phyloP scores from a whole-genome alignment of 2,329 filamentous ascomycete species.

The Sclerotinia sclerotiorum region DNA sequence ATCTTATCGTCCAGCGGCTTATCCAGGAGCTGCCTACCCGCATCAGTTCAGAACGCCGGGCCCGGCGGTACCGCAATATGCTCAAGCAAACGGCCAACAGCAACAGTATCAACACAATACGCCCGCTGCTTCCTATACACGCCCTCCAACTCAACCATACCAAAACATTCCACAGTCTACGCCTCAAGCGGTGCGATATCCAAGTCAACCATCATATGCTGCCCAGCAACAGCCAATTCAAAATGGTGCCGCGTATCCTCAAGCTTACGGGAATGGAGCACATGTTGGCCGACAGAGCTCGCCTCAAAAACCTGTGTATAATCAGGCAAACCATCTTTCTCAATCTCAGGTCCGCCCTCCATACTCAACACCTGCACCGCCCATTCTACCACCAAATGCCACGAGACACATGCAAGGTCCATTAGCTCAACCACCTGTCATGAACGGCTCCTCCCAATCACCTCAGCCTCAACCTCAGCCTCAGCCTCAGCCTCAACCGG shows the following conservation, averaged over 20 bases:
- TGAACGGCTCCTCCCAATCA: constrained; percentile 34
- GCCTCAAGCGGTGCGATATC: constrained; percentile 34
- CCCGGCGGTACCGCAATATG: constrained; percentile 34
- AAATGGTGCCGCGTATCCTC: constrained; percentile 36
- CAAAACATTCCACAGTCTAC: constrained; percentile 33
- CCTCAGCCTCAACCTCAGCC: constrained; percentile 28
- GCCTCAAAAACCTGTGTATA: constrained; percentile 39
- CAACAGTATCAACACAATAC: constrained; percentile 34
- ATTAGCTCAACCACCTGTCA: constrained; percentile 29
- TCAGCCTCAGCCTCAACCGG: constrained; percentile 27
- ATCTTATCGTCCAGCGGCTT: constrained; percentile 35
- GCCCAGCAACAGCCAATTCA: constrained; percentile 34
- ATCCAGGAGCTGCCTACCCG: constrained; percentile 37
- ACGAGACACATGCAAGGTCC: constrained; percentile 31
- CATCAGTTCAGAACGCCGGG: constrained; percentile 37
- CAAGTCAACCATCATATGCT: constrained; percentile 33
- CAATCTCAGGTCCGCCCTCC: constrained; percentile 31
- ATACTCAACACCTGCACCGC: constrained; percentile 34
- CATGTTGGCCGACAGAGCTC: constrained; percentile 36
- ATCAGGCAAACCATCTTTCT: constrained; percentile 30
- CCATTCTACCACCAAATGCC: constrained; percentile 31
- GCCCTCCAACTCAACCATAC: constrained; percentile 32
- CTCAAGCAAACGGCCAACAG: constrained; percentile 29
- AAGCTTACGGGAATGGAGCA: constrained; percentile 31
- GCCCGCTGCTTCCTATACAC: constrained; percentile 31